These are phyloP conservation scores for Penicillium expansum DNA, from an alignment of 2,329 filamentous ascomycete species.

Conservation along the genomic window DNA sequence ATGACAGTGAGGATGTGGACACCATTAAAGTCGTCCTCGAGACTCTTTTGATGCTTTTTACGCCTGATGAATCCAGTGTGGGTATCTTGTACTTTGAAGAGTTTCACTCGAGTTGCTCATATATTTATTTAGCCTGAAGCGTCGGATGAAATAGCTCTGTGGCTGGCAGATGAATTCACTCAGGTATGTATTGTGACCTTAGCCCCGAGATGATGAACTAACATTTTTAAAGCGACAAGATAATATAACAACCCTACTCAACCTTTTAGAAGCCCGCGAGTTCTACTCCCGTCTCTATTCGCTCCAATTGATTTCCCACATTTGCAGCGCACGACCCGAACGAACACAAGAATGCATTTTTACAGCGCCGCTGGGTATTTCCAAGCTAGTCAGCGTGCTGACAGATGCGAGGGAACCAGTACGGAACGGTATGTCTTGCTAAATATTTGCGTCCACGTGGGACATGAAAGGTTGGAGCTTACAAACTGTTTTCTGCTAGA, in stretches of 20 bases:
- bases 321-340: slow-evolving; percentile 80
- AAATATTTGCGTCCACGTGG: neutral
- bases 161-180: slow-evolving; percentile 97
- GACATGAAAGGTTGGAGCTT: neutral
- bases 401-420: slow-evolving; percentile 85
- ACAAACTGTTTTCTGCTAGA: slow-evolving; percentile 48
- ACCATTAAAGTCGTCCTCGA: slow-evolving; percentile 94
- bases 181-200: slow-evolving; percentile 55
- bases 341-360: slow-evolving; percentile 93
- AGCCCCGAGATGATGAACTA: slow-evolving; percentile 39
- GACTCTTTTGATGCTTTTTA: slow-evolving; percentile 91
- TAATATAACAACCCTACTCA: slow-evolving; percentile 86
- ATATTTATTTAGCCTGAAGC: slow-evolving; percentile 67
- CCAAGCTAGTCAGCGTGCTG: slow-evolving; percentile 76
- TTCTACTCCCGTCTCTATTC: slow-evolving; percentile 92
- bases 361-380: slow-evolving; percentile 81
- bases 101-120: slow-evolving; percentile 20
- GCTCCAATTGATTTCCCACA: slow-evolving; percentile 81
- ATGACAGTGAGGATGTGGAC: slow-evolving; percentile 91
- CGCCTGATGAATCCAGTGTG: slow-evolving; percentile 61
- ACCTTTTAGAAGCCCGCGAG: slow-evolving; percentile 81
- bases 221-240: slow-evolving; percentile 72
- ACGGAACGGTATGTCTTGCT: slow-evolving; percentile 62
- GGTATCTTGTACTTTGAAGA: slow-evolving; percentile 28
- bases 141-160: slow-evolving; percentile 91